phyloP scores from a whole-genome alignment of 1,284 basidiomycete species.

The Sporisorium iseilematis-ciliati region DNA sequence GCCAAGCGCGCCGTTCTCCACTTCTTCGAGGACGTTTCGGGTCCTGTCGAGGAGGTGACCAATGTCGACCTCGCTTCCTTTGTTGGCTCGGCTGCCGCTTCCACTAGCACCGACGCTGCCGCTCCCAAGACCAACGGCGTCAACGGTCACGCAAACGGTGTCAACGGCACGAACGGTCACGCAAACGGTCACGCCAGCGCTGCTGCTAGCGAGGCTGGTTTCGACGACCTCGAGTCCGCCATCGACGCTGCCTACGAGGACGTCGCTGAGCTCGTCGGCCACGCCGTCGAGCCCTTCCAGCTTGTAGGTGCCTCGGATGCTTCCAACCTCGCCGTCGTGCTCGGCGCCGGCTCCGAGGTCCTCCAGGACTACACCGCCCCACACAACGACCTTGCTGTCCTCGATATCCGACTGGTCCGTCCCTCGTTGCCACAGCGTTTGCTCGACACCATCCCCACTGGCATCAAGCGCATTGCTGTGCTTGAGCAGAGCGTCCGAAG shows the following conservation, averaged over 20 bases:
- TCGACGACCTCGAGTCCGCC: constrained; percentile 52
- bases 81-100: constrained; percentile 40
- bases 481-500: constrained; percentile 83
- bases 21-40: constrained; percentile 75
- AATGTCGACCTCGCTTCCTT: constrained; percentile 60
- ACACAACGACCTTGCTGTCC: constrained; percentile 74
- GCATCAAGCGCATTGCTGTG: constrained; percentile 81
- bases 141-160: constrained; percentile 69
- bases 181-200: constrained; percentile 43
- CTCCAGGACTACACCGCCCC: constrained; percentile 70
- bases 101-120: constrained; percentile 66
- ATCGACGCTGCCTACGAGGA: constrained; percentile 56
- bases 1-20: constrained; percentile 81
- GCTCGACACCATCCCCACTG: constrained; percentile 76
- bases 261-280: constrained; percentile 56
- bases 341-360: constrained; percentile 57
- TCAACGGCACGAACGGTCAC: constrained; percentile 61
- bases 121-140: constrained; percentile 69
- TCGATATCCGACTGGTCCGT: constrained; percentile 80
- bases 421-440: constrained; percentile 80
- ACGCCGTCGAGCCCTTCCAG: constrained; percentile 59
- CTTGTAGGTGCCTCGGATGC: constrained; percentile 54
- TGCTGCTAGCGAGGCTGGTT: constrained; percentile 44
- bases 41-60: constrained; percentile 67
- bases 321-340: constrained; percentile 59